Evolutionary conservation across 2,329 filamentous ascomycete species (phyloP).

Genomic region (Mariannaea elegans): DNA sequence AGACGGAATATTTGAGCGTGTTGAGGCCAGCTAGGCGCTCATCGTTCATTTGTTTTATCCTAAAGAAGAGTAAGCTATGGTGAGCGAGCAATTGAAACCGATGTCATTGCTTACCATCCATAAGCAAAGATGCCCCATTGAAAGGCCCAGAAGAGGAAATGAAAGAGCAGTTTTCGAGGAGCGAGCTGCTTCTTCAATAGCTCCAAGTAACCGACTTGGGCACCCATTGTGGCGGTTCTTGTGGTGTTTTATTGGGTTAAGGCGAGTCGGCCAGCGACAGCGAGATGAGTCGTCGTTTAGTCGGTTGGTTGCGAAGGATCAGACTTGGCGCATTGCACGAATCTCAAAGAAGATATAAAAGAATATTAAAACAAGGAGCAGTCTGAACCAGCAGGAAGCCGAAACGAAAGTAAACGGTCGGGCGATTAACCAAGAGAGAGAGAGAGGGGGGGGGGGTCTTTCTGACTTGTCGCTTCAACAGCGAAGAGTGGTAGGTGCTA

Average conservation of each 20-base stretch:
- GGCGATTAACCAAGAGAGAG: slow-evolving; percentile 20
- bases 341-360: slow-evolving; percentile 7
- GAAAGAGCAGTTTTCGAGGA: slow-evolving; percentile 77
- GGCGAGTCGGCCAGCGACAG: slow-evolving; percentile 22
- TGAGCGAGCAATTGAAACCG: background rate
- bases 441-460: slow-evolving; percentile 8
- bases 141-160: slow-evolving; percentile 81
- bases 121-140: slow-evolving; percentile 83
- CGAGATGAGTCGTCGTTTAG: slow-evolving; percentile 18
- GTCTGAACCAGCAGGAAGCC: slow-evolving; percentile 68
- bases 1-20: slow-evolving; percentile 85
- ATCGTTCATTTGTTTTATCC: slow-evolving; percentile 81
- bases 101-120: slow-evolving; percentile 75
- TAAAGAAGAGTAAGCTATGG: slow-evolving; percentile 45
- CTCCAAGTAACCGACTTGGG: slow-evolving; percentile 53
- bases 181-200: slow-evolving; percentile 72
- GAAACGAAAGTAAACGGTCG: slow-evolving; percentile 37
- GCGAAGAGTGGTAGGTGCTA: slow-evolving; percentile 30
- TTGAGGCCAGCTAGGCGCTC: slow-evolving; percentile 79
- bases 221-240: slow-evolving; percentile 45
- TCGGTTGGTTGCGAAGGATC: background rate
- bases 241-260: slow-evolving; percentile 5
- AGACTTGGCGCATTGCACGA: background rate
- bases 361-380: slow-evolving; percentile 48
- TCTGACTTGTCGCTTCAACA: slow-evolving; percentile 33